Conservation (phyloP, 73 alveolate species). For the Halteria grandinella region DNA sequence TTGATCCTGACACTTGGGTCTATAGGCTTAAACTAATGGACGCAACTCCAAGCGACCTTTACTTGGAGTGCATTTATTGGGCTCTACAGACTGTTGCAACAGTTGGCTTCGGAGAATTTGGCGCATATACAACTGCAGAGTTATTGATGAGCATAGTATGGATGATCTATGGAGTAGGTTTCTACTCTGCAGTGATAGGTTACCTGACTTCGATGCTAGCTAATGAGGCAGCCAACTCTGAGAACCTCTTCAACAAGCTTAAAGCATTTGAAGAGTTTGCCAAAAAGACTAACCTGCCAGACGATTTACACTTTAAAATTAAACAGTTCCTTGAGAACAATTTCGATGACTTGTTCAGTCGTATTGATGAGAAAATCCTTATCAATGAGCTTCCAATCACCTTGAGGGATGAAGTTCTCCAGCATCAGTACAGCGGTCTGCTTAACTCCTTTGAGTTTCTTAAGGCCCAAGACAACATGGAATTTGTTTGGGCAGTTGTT, state of each 20-base stretch:
- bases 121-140: conserved; percentile 58
- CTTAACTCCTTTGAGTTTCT: conserved; percentile 23
- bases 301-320: conserved; percentile 56
- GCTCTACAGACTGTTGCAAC: conserved; percentile 53
- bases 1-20: conserved; percentile 70
- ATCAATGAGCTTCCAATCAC: conserved; percentile 58
- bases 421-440: conserved; percentile 2
- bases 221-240: conserved; percentile 42
- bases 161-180: conserved; percentile 95
- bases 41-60: conserved; percentile 43
- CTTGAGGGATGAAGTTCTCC: conserved; percentile 62
- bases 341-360: conserved; percentile 43
- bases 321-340: conserved; percentile 72
- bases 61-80: conserved; percentile 70
- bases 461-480: conserved; percentile 17
- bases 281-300: conserved; percentile 73
- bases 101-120: conserved; percentile 68
- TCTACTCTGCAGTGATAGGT: conserved; percentile 94
- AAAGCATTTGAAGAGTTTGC: conserved; percentile 76
- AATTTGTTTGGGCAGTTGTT: conserved; percentile 57
- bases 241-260: conserved; percentile 31
- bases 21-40: conserved; percentile 55
- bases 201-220: conserved; percentile 72
- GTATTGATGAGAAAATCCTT: conserved; percentile 49
- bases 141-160: conserved; percentile 78